These are phyloP conservation scores for Fusarium paranaense DNA, from an alignment of 2,329 filamentous ascomycete species.

Conservation along the genomic window DNA sequence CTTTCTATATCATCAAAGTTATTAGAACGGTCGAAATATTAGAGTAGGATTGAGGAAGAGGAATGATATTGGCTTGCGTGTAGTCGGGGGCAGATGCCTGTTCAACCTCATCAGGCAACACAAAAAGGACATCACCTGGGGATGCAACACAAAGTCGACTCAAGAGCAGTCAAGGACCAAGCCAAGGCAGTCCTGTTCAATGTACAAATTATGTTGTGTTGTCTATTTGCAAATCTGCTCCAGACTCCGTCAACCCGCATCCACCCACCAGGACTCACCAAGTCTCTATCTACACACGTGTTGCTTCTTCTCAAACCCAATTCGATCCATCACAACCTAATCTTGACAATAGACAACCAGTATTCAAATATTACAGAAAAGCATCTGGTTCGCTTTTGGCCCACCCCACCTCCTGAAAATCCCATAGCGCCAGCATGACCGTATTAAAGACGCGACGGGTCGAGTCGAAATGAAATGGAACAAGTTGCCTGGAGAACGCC, in stretches of 20 bases:
- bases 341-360: slow-evolving; percentile 43
- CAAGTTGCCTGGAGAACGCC: slow-evolving; percentile 3
- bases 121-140: no score
- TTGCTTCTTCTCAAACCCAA: not conserved
- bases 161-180: not conserved
- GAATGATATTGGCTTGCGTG: not conserved
- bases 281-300: slow-evolving; percentile 23
- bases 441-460: slow-evolving; percentile 27
- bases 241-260: slow-evolving; percentile 25
- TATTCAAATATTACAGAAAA: slow-evolving; percentile 47
- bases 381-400: slow-evolving; percentile 35
- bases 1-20: not conserved
- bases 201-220: slow-evolving; percentile 8
- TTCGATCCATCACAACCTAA: slow-evolving; percentile 4
- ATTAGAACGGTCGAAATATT: not conserved
- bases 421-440: slow-evolving; percentile 36
- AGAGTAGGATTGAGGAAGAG: not conserved
- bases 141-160: not conserved
- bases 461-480: slow-evolving; percentile 10
- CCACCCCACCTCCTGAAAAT: slow-evolving; percentile 24
- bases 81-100: not conserved
- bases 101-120: not conserved
- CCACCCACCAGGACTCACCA: slow-evolving; percentile 19
- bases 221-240: slow-evolving; percentile 23
- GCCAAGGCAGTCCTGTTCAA: not conserved